These are phyloP conservation scores for Ogataea neopini DNA, from an alignment of 805 yeast species.

Conservation along the genomic window DNA sequence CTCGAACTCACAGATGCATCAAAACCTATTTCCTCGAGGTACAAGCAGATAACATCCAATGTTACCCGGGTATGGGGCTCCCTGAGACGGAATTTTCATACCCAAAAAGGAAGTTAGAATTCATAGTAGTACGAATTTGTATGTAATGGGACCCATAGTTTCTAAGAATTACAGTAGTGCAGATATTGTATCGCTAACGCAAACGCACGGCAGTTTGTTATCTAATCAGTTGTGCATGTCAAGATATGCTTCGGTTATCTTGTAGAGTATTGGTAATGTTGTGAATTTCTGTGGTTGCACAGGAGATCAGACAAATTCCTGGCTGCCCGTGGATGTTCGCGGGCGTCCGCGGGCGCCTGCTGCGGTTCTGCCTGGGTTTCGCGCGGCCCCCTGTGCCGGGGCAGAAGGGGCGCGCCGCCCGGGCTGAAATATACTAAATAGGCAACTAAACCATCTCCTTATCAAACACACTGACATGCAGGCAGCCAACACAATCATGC, in stretches of 20 bases:
- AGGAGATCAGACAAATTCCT: not conserved
- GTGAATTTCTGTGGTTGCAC: too few relatives aligned
- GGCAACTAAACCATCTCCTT: not conserved
- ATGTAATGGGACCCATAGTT: conserved; percentile 3
- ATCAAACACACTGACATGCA: too few relatives aligned
- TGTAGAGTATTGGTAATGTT: conserved; percentile 1
- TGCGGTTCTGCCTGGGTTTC: not conserved
- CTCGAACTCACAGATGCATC: not conserved
- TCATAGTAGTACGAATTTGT: not conserved
- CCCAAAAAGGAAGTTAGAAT: not conserved
- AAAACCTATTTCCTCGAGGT: not conserved
- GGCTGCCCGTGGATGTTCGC: not conserved
- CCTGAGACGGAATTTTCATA: not conserved
- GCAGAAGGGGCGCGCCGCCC: not conserved
- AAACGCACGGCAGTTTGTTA: conserved; percentile 1
- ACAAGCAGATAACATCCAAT: not conserved
- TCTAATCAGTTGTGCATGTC: conserved; percentile 5
- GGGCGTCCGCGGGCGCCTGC: not conserved
- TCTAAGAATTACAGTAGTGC: not conserved
- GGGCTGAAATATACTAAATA: conserved; percentile 3
- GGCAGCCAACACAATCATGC: too few relatives aligned
- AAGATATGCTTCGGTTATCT: conserved; percentile 5
- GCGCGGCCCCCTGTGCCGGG: not conserved
- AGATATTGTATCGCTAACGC: conserved; percentile 2
- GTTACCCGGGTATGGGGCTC: not conserved